Conservation (phyloP, 257 asterid species). For the Plectranthus barbatus region DNA sequence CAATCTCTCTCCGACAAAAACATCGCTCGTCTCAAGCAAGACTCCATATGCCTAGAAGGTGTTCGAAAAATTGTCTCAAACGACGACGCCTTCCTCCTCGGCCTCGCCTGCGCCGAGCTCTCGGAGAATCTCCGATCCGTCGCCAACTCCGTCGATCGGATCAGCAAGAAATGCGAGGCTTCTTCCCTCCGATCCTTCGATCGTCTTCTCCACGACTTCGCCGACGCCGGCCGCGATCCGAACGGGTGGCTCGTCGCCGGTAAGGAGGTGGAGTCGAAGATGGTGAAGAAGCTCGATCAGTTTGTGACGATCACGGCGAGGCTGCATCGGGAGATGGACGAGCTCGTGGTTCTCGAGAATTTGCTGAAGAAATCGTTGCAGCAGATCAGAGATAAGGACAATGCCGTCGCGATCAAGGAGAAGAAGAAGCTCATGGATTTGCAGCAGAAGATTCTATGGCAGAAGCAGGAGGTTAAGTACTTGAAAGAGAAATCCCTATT, state of each 20-base stretch:
- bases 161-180: conserved; percentile 58
- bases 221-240: conserved; percentile 62
- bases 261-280: conserved; percentile 53
- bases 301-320: conserved; percentile 39
- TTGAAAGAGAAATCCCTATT: conserved; percentile 69
- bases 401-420: conserved; percentile 28
- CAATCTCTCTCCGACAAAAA: conserved; percentile 58
- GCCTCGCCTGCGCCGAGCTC: conserved; percentile 79
- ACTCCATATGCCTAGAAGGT: conserved; percentile 64
- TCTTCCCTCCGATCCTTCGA: conserved; percentile 50
- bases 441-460: conserved; percentile 74
- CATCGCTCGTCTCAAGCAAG: conserved; percentile 45
- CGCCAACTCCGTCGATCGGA: conserved; percentile 49
- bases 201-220: conserved; percentile 49
- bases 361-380: conserved; percentile 35
- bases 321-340: conserved; percentile 65
- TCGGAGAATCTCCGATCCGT: conserved; percentile 51
- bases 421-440: conserved; percentile 39
- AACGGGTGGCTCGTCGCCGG: conserved; percentile 41
- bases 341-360: conserved; percentile 47
- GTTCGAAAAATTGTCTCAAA: conserved; percentile 83
- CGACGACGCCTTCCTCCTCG: conserved; percentile 62
- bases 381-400: conserved; percentile 14
- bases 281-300: conserved; percentile 50
- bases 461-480: conserved; percentile 66